These are phyloP conservation scores for Piper betle DNA, from an alignment of 164 flowering plant genomes.

Conservation along the genomic window DNA sequence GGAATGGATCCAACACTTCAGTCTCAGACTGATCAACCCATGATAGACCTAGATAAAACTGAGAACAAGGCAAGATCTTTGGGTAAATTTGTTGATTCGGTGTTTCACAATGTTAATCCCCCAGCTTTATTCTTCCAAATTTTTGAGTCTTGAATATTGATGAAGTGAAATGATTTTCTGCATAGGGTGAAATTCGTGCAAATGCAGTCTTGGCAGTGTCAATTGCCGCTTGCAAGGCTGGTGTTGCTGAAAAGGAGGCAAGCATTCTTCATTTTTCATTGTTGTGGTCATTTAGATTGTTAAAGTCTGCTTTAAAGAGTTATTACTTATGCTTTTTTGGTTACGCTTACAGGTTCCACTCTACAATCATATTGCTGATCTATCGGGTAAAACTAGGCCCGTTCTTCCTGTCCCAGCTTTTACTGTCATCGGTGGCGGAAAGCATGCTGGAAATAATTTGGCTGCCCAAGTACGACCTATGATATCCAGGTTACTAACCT, in stretches of 20 bases:
- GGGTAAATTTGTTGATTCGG: not conserved
- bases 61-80: conserved; percentile 65
- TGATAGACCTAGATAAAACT: conserved; percentile 90
- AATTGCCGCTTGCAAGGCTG: conserved; percentile 98
- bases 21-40: conserved; percentile 84
- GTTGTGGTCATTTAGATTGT: not conserved
- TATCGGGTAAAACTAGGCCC: conserved; percentile 48
- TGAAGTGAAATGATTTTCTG: not conserved
- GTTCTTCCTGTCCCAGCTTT: conserved; percentile 86
- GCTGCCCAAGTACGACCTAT: conserved; percentile 62
- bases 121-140: not conserved
- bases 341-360: conserved; percentile 66
- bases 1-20: conserved; percentile 96
- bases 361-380: conserved; percentile 83
- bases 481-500: conserved; percentile 21
- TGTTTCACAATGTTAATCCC: not conserved
- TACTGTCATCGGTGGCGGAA: conserved; percentile 85
- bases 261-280: conserved; percentile 2
- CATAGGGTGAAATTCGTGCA: conserved; percentile 75
- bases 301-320: not conserved
- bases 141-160: too few relatives aligned
- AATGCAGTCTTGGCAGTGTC: conserved; percentile 84
- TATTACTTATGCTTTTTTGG: not conserved
- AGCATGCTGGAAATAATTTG: conserved; percentile 80
- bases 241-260: conserved; percentile 98